Evolutionary conservation across 805 yeast species (phyloP).

Genomic region (Starmerella khaoyaiensis): DNA sequence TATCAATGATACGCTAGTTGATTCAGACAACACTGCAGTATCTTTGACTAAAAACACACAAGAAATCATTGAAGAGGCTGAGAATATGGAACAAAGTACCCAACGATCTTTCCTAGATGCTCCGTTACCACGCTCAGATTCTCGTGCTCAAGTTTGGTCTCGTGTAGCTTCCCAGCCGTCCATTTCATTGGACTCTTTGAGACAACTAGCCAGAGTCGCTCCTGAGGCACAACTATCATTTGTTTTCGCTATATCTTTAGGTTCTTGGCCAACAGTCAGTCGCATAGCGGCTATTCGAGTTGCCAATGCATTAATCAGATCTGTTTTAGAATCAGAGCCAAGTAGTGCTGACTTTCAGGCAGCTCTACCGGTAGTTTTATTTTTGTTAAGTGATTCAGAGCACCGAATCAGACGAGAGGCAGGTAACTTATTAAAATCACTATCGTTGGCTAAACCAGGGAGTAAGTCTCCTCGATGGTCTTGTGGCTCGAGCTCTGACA

Average conservation of each 20-base stretch:
- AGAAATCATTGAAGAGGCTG: constrained; percentile 14
- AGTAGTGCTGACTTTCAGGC: constrained; percentile 27
- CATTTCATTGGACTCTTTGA: constrained; percentile 10
- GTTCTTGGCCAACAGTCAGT: constrained; percentile 28
- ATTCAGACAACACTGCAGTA: too few species aligned
- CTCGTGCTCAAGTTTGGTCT: constrained; percentile 20
- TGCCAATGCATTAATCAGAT: constrained; percentile 14
- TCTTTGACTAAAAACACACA: too few species aligned
- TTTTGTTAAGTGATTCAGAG: constrained; percentile 27
- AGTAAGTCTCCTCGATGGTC: constrained; percentile 18
- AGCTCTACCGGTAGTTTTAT: constrained; percentile 25
- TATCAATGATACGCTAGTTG: neutral
- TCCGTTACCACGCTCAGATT: constrained; percentile 10
- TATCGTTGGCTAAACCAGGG: constrained; percentile 15
- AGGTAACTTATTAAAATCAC: constrained; percentile 16
- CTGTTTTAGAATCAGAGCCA: constrained; percentile 14
- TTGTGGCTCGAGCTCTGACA: neutral
- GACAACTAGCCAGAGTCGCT: constrained; percentile 15
- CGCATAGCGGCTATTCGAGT: constrained; percentile 27
- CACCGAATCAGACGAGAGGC: constrained; percentile 26
- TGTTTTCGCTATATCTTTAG: constrained; percentile 27
- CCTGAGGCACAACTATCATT: constrained; percentile 26
- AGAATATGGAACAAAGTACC: constrained; percentile 16
- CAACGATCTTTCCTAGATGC: constrained; percentile 13
- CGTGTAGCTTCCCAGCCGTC: constrained; percentile 13